phyloP scores from a whole-genome alignment of 192 early-diverging fungal species.

The Coemansia sp. region DNA sequence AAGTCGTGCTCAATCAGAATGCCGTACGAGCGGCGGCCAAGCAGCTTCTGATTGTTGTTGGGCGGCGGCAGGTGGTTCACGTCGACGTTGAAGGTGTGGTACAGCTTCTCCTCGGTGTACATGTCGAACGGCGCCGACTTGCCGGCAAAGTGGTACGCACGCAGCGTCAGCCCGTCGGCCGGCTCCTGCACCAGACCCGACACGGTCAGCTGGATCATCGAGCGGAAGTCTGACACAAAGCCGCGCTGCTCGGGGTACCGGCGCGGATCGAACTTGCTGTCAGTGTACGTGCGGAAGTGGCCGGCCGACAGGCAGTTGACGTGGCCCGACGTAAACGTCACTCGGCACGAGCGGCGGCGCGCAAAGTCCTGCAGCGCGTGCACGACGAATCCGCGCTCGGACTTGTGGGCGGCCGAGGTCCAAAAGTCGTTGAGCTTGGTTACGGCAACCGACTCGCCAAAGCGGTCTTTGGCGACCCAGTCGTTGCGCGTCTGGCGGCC shows the following conservation, averaged over 20 bases:
- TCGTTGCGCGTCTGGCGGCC: slow-evolving; percentile 39
- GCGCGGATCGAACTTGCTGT: slow-evolving; percentile 35
- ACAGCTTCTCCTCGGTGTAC: slow-evolving; percentile 67
- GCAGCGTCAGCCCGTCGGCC: slow-evolving; percentile 57
- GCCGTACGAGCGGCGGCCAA: slow-evolving; percentile 58
- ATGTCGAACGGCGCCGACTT: slow-evolving; percentile 55
- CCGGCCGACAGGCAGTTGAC: slow-evolving; percentile 67
- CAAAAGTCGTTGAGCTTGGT: slow-evolving; percentile 76
- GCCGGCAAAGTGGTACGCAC: slow-evolving; percentile 56
- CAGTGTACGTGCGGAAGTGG: slow-evolving; percentile 54
- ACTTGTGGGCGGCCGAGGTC: slow-evolving; percentile 60
- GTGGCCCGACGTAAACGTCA: slow-evolving; percentile 78
- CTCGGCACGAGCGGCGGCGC: slow-evolving; percentile 55
- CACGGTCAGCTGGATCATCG: slow-evolving; percentile 78
- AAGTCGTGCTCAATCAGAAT: slow-evolving; percentile 47
- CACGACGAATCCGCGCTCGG: slow-evolving; percentile 65
- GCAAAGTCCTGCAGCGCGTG: slow-evolving; percentile 65
- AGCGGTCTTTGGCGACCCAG: slow-evolving; percentile 53
- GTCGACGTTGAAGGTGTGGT: slow-evolving; percentile 63
- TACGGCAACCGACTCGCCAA: slow-evolving; percentile 72
- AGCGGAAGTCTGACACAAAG: slow-evolving; percentile 58
- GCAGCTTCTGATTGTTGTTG: slow-evolving; percentile 51
- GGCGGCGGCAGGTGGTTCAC: slow-evolving; percentile 52
- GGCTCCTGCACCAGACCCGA: slow-evolving; percentile 75
- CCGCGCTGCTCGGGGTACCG: slow-evolving; percentile 50